A percentile compares a stretch with the other conserved stretches of the same genome.
These are phyloP conservation scores for Diaporthe vaccinii DNA, from an alignment of 2,329 filamentous ascomycete genomes.

Conservation along the genomic window DNA sequence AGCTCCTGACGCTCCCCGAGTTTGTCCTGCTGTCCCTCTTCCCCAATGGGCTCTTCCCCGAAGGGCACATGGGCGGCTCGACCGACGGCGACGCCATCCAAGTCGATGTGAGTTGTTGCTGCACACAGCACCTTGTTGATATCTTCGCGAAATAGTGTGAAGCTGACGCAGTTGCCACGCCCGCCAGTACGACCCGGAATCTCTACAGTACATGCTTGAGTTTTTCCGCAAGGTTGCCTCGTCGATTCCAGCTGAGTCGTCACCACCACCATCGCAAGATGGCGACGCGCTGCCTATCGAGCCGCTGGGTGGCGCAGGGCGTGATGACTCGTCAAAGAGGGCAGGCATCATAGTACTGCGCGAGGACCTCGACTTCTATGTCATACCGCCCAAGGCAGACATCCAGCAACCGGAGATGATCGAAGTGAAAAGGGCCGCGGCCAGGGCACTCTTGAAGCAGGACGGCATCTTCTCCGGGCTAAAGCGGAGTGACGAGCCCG, in stretches of 20 bases:
- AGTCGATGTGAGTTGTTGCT: constrained; percentile 79
- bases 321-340: constrained; percentile 85
- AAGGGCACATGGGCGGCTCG: constrained; percentile 94
- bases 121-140: background rate
- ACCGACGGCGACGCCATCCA: constrained; percentile 94
- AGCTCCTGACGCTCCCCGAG: constrained; percentile 94
- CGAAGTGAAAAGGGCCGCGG: constrained; percentile 93
- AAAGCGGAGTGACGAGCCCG: constrained; percentile 93
- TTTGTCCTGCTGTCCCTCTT: constrained; percentile 98
- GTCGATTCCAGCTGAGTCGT: constrained; percentile 86
- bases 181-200: constrained; percentile 91
- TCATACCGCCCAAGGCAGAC: constrained; percentile 86
- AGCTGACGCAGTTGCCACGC: constrained; percentile 8
- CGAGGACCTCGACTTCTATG: constrained; percentile 98
- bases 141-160: constrained; percentile 38
- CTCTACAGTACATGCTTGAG: constrained; percentile 98
- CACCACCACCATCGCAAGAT: constrained; percentile 75
- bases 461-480: constrained; percentile 96
- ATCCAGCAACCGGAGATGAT: constrained; percentile 94
- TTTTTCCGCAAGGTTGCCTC: constrained; percentile 97
- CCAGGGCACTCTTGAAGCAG: constrained; percentile 86
- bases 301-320: constrained; percentile 75
- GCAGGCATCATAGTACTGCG: constrained; percentile 97
- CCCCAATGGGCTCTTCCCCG: constrained; percentile 96
- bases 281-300: constrained; percentile 78